Evolutionary conservation across 495 filamentous ascomycete species (phyloP), one percentile per base, ranked within the genome.

Genomic region (Cladorrhinum samala): DNA sequence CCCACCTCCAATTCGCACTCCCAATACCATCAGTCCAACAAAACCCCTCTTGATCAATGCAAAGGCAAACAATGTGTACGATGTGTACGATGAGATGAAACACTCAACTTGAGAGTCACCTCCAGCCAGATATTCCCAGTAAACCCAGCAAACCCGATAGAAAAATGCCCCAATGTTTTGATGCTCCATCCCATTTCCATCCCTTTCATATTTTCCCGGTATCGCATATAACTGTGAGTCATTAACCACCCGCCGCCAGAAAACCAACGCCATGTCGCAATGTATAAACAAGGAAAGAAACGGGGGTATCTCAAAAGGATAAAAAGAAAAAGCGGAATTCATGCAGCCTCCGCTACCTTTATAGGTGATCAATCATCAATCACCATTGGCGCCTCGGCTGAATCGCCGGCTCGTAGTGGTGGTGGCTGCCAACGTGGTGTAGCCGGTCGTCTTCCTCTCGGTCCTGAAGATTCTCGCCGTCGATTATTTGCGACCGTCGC

Each of bases 331-430:
- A 18, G 2, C 2, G 20, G 18, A 25, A 27, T 13, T 21, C 19
- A 53, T n/a, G n/a, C n/a, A n/a, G n/a, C n/a, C n/a, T n/a, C n/a
- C n/a, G n/a, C n/a, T n/a, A n/a, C n/a, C n/a, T n/a, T n/a, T n/a
- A n/a, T n/a, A n/a, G n/a, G n/a, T 23, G 18, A 45, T 20, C 37
- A 13, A 11, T 18, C 21, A 24, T 58, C 56, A 20, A 62, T 58
- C 19, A 56, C 27, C 1, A 53, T 45, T 9, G 59, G 59, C 2
- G 42, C 38, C 11, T 58, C 59, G 49, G 56, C 56, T 42, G 59
- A 62, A 53, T 59, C 53, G 3, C 59, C 59, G 11, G 58, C 47
- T 44, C 50, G 53, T 23, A n/a, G 38, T 17, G 36, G 19, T 19
- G 36, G 43, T 40, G 43, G 27, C 17, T 17, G 39, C 19, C 27